A percentile compares a stretch with the other conserved stretches of the same genome.
Conservation (phyloP, 192 early-diverging fungal genomes). For the Polychytrium aggregatum region DNA sequence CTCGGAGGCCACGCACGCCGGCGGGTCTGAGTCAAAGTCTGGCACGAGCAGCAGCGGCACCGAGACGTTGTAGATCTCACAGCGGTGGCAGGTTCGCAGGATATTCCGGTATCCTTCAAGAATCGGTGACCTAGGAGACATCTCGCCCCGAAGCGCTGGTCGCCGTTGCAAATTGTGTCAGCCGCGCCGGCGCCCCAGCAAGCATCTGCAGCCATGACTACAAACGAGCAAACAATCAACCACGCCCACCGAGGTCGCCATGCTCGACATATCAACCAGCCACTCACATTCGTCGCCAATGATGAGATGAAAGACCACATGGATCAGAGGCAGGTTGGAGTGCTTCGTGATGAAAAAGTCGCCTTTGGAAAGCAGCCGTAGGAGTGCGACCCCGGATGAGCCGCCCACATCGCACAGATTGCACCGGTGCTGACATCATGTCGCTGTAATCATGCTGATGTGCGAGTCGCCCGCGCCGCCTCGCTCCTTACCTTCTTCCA, state of each 20-base stretch:
- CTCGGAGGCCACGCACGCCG: neutral
- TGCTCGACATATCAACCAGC: neutral
- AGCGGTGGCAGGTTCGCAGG: conserved; percentile 40
- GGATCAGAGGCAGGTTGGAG: conserved; percentile 60
- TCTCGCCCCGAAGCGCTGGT: conserved; percentile 6
- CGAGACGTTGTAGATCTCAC: conserved; percentile 50
- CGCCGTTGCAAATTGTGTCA: neutral
- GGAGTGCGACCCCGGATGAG: neutral
- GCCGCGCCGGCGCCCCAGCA: neutral
- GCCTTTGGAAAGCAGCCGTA: conserved; percentile 23
- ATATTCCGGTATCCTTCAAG: conserved; percentile 55
- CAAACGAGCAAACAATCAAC: too few relatives aligned
- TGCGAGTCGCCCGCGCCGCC: neutral
- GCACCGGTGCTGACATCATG: neutral
- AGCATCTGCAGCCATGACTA: neutral
- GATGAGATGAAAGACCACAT: conserved; percentile 66
- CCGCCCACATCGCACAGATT: neutral
- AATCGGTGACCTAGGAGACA: conserved; percentile 16
- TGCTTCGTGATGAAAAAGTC: conserved; percentile 67
- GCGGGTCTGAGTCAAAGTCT: conserved; percentile 2
- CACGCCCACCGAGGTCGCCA: too few relatives aligned
- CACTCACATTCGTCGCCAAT: conserved; percentile 26
- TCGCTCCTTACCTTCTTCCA: conserved; percentile 38
- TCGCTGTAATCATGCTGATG: neutral
- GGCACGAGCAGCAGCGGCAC: conserved; percentile 60